Evolutionary conservation across 306 rosid genomes (phyloP), one percentile per base, ranked within the genome.

Genomic region (Boehmeria nivea): DNA sequence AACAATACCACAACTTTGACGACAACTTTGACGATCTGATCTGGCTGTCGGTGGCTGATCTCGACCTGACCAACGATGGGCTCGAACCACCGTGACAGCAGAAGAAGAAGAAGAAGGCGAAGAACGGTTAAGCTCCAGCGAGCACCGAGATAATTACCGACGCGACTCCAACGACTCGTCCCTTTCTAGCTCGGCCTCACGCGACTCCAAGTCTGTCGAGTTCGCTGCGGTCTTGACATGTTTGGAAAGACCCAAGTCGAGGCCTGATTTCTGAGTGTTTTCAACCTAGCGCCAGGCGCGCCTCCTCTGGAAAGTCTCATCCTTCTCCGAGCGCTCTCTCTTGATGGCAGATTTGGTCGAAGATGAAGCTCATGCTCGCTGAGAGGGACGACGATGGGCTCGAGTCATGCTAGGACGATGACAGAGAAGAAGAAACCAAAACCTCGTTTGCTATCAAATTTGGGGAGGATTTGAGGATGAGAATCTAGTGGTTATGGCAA

Each of bases 331-430:
- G 37, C 94, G 87, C 5, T 87, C 83, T 54, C 82, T 84, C 57
- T 87, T 94, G 18, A 90, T 84, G 71, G 89, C 80, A 16, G 61
- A 90, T 87, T 78, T 90, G 96, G 42, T 90, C 98, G 53, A 86
- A 87, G 60, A 90, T 87, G 65, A 84, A 87, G 79, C 85, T 84
- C 74, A 87, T 71, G 19, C 98, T 87, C 1, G 88, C 91, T 2
- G 95, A 87, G 6, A 87, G 94, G 15, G 87, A 70, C 16, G 87
- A 72, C 7, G 85, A 63, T n/a, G 88, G 83, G 58, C 77, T 79
- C 14, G 84, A 78, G 7, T 67, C 48, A 4, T 61, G 16, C 33
- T 68, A 63, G 26, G 79, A 64, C 21, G 37, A 34, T 37, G 19
- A 45, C 24, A 19, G 23, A 72, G 78, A 59, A n/a, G 82, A 66